Evolutionary conservation across 2,329 filamentous ascomycete species (phyloP), one percentile per base, ranked within the genome.

Genomic region (Colletotrichum graminicola): DNA sequence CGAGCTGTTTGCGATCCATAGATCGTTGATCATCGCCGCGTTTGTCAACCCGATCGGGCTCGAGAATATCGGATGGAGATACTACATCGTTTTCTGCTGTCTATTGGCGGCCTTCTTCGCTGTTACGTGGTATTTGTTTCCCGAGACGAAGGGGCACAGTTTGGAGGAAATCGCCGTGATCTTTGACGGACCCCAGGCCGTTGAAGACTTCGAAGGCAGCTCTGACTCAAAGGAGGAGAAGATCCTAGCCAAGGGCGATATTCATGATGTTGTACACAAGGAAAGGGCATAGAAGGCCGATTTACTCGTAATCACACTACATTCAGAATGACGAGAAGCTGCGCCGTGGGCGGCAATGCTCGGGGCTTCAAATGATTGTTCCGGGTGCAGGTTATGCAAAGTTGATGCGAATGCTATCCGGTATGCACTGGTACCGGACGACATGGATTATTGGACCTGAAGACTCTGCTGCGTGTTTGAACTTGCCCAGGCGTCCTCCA

Each of bases 11-110:
- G 74, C 74, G 1, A 74, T 77, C 8, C 76, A 79, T 43, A 65
- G 67, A 10, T 75, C 75, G 10, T 45, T 75, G 18, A 76, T 71
- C 43, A 79, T 82, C 67, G 78, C 79, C 51, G 76, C 78, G 43
- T 82, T 79, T 54, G 79, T 81, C 60, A 83, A 82, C 62, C 81
- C 81, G 0, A 77, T 83, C 12, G 81, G 79, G 0, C 76, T 83
- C 21, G 77, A 78, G 1, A 75, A 75, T 2, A 79, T 84, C 29
- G 76, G 73, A 1, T 84, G 83, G 83, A 81, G 77, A 54, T 84
- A 83, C 51, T 84, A 82, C 67, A 78, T 81, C 64, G 78, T 84
- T 12, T 84, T 80, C 64, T 76, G 78, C 67, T 76, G 74, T 2
- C 76, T 79, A 49, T 56, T 81, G 47, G 74, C 73, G 4, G 64